Conservation (phyloP, 2,329 filamentous ascomycete genomes). For the Aspergillus sclerotialis region DNA sequence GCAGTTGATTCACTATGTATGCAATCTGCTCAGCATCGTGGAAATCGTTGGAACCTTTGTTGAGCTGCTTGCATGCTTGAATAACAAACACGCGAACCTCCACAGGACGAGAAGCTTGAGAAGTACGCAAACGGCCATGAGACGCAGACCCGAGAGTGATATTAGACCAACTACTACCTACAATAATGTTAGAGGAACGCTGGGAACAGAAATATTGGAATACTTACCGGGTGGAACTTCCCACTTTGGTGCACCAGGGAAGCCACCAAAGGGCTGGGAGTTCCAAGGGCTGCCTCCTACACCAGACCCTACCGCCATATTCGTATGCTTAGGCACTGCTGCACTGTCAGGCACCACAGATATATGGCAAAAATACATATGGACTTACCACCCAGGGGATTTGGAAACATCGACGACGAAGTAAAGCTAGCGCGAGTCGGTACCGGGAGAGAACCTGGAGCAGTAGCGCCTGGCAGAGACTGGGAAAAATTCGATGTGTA, state of each 20-base stretch:
- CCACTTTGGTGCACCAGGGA: slow-evolving; percentile 33
- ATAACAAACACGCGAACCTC: slow-evolving; percentile 68
- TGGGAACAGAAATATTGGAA: background rate
- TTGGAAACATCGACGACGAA: slow-evolving; percentile 35
- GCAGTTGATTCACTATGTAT: slow-evolving; percentile 59
- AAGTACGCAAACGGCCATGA: slow-evolving; percentile 47
- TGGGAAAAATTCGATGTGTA: slow-evolving; percentile 43
- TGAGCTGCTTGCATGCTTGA: slow-evolving; percentile 64
- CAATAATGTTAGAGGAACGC: slow-evolving; percentile 9
- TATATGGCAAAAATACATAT: slow-evolving; percentile 5
- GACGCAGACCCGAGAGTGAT: slow-evolving; percentile 44
- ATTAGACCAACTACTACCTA: slow-evolving; percentile 41
- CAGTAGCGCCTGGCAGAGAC: slow-evolving; percentile 45
- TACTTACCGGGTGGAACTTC: slow-evolving; percentile 29
- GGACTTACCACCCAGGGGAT: slow-evolving; percentile 35
- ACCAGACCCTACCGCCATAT: slow-evolving; percentile 25
- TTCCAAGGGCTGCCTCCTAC: slow-evolving; percentile 28
- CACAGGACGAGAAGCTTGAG: slow-evolving; percentile 60
- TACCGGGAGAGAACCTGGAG: slow-evolving; percentile 42
- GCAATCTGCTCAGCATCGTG: slow-evolving; percentile 60
- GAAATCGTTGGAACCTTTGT: slow-evolving; percentile 53
- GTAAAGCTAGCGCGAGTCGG: slow-evolving; percentile 37
- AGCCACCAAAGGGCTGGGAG: slow-evolving; percentile 32
- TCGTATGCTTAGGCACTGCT: slow-evolving; percentile 25
- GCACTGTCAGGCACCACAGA: slow-evolving; percentile 11